Evolutionary conservation across 306 rosid genomes (phyloP).

Genomic region (Pyrus pyrifolia): DNA sequence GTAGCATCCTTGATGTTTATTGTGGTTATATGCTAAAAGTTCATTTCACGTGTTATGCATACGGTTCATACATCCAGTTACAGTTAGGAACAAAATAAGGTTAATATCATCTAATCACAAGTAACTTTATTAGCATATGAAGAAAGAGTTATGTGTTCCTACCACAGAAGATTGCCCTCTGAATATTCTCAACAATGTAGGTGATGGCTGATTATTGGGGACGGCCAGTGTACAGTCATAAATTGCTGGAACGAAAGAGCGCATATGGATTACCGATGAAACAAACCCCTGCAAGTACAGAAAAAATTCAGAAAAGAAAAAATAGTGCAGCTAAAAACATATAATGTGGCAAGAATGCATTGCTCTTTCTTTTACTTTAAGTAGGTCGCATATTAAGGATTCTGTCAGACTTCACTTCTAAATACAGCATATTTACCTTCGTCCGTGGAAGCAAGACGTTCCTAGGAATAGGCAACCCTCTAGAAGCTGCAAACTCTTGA

Average conservation of each 20-base stretch:
- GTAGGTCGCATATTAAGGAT: too few species aligned
- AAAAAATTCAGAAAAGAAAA: not conserved
- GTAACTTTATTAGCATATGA: not conserved
- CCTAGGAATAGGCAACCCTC: conserved; percentile 66
- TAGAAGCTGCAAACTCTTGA: conserved; percentile 74
- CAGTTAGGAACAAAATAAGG: not conserved
- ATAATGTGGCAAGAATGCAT: not conserved
- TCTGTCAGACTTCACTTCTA: too few species aligned
- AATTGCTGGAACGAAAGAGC: conserved; percentile 59
- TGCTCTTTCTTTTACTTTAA: too few species aligned
- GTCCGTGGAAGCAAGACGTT: conserved; percentile 89
- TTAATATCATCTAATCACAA: not conserved
- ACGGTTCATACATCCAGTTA: not conserved
- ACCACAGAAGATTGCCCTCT: conserved; percentile 65
- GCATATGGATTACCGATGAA: conserved; percentile 46
- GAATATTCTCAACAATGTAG: conserved; percentile 61
- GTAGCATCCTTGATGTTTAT: not conserved
- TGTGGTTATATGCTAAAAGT: not conserved
- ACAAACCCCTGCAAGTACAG: conserved; percentile 65
- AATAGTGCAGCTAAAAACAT: not conserved
- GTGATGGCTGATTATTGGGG: conserved; percentile 49
- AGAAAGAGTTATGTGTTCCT: conserved; percentile 1
- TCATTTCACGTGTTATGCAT: not conserved
- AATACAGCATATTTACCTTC: conserved; percentile 35
- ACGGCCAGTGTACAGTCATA: conserved; percentile 77